Conservation (phyloP, 257 asterid genomes). For the Parsonsia alboflavescens region DNA sequence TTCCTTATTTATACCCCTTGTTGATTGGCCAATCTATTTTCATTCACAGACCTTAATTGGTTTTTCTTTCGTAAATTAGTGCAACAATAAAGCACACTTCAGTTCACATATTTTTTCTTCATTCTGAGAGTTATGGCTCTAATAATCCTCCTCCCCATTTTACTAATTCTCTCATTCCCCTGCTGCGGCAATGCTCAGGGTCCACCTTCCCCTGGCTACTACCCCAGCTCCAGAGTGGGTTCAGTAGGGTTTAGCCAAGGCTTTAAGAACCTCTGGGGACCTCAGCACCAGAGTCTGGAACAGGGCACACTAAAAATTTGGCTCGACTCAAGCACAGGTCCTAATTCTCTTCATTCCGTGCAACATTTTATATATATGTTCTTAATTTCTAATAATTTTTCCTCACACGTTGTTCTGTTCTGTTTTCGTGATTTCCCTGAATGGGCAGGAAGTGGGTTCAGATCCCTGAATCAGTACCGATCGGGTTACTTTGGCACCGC, state of each 20-base stretch:
- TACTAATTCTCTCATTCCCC: conserved; percentile 35
- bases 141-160: conserved; percentile 20
- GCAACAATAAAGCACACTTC: background rate
- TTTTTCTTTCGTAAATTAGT: background rate
- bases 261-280: conserved; percentile 72
- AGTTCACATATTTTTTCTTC: background rate
- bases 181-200: conserved; percentile 42
- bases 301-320: conserved; percentile 55
- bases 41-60: conserved; percentile 2
- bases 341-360: background rate
- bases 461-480: conserved; percentile 46
- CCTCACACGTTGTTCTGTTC: background rate
- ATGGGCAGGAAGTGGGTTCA: conserved; percentile 78
- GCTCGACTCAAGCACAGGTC: conserved; percentile 69
- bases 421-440: background rate
- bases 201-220: conserved; percentile 83
- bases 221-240: conserved; percentile 52
- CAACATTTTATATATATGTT: background rate
- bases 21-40: conserved; percentile 10
- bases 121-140: conserved; percentile 34
- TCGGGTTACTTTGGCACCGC: conserved; percentile 77
- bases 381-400: too few species aligned
- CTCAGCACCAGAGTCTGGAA: conserved; percentile 69
- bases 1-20: conserved; percentile 42
- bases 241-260: conserved; percentile 55